Evolutionary conservation across 352 stramenopile species (phyloP), one percentile per base, ranked within the genome.

Genomic region (Globisporangium takayamanum): DNA sequence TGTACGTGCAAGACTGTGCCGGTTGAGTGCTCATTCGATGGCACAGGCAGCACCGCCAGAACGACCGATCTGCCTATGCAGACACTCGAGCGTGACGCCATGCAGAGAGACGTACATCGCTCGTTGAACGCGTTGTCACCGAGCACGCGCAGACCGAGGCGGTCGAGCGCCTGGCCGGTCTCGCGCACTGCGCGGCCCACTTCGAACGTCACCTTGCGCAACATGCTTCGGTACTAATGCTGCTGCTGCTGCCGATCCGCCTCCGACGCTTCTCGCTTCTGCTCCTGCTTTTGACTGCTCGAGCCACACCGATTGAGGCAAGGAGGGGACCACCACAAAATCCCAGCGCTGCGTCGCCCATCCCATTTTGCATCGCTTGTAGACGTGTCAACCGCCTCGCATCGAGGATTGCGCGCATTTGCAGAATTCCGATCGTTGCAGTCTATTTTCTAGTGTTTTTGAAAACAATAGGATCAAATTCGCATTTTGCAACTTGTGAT

Each of bases 131-230:
- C 72, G 60, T 88, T 88, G 62, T 94, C 70, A 51, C 90, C 83
- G 14, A 94, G 63, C 53, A 93, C 93, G 48, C 92, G 81, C 51
- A 98, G 73, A 41, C 95, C 96, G 33, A 97, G 79, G 53, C 96
- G 89, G 73, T 99, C 96, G 20, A 99, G 72, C 36, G 92, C 92
- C 84, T 98, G 96, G 64, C 95, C 96, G 48, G 95, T 98, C 85
- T 99, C 96, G 53, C 95, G 89, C 57, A 98, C 86, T 57, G 87
- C 91, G 55, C 94, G 87, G 60, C 94, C 94, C 53, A 98, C 67
- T 65, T 92, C 78, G 73, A 93, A 92, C 25, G 78, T 92, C 68
- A 95, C 84, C 70, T 92, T 95, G 69, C 85, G 85, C 76, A 94
- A 78, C 85, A 92, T 94, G 50, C 62, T 62, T 55, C 33, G 33